Percentiles rank a stretch among this genome's conserved stretches.
These are phyloP conservation scores for Vanrija sp. DNA, from an alignment of 1,284 basidiomycete genomes.

Conservation along the genomic window DNA sequence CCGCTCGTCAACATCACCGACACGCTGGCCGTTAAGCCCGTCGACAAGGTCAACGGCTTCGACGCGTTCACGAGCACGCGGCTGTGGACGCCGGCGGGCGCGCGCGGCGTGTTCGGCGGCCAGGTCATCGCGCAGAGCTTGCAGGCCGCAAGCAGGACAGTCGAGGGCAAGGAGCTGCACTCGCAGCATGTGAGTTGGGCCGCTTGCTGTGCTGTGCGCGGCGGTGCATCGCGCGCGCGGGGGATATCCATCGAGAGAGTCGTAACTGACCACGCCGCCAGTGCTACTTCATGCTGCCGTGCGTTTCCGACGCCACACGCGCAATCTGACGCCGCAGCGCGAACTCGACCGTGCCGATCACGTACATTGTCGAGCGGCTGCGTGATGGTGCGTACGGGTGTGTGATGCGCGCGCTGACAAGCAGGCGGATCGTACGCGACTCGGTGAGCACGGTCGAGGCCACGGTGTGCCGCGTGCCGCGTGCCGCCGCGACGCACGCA, in stretches of 20 bases:
- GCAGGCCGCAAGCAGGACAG: constrained; percentile 70
- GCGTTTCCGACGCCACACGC: neutral
- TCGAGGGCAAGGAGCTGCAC: constrained; percentile 61
- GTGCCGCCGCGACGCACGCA: neutral
- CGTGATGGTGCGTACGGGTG: constrained; percentile 55
- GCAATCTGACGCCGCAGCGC: constrained; percentile 53
- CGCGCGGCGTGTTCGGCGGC: constrained; percentile 81
- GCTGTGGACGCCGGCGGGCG: constrained; percentile 62
- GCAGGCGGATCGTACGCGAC: constrained; percentile 28
- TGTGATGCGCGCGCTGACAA: neutral
- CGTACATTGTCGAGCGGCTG: constrained; percentile 81
- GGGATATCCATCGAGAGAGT: too few relatives aligned
- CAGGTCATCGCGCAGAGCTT: constrained; percentile 81
- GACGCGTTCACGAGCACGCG: constrained; percentile 63
- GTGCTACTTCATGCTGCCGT: constrained; percentile 47
- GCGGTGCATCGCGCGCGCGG: neutral
- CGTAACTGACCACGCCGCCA: constrained; percentile 1
- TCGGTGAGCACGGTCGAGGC: constrained; percentile 1
- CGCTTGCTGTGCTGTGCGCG: neutral
- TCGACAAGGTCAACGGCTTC: constrained; percentile 11
- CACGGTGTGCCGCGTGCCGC: neutral
- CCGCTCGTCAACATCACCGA: constrained; percentile 14
- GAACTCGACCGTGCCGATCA: constrained; percentile 68
- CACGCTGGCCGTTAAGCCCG: constrained; percentile 14
- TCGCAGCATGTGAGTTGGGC: constrained; percentile 59